A percentile compares a stretch with the other conserved stretches of the same genome.
Conservation (phyloP, 306 rosid species). For the Bauhinia variegata region DNA sequence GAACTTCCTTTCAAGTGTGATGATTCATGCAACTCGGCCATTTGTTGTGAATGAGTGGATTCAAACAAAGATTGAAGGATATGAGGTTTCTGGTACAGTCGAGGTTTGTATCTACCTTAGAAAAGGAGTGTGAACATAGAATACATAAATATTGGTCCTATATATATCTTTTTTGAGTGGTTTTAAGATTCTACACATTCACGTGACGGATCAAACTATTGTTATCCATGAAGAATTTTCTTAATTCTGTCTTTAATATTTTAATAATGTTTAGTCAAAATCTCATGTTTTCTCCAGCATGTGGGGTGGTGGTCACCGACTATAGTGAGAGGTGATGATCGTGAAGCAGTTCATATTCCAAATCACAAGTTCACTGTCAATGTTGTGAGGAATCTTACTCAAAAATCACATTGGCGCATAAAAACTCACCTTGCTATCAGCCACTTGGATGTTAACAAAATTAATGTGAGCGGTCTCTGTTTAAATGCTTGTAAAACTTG, state of each 20-base stretch:
- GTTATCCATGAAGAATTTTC: constrained; percentile 24
- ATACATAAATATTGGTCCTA: constrained; percentile 7
- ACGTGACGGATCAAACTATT: constrained; percentile 20
- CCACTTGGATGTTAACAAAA: constrained; percentile 91
- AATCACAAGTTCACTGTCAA: constrained; percentile 95
- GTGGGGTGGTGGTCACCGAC: constrained; percentile 99
- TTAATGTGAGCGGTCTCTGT: constrained; percentile 71
- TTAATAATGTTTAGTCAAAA: constrained; percentile 18
- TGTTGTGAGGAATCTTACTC: constrained; percentile 93
- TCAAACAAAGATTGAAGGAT: constrained; percentile 95
- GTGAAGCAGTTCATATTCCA: constrained; percentile 99
- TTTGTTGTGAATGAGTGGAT: constrained; percentile 94
- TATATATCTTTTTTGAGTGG: background rate
- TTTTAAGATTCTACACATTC: constrained; percentile 27
- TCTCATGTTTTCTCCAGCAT: constrained; percentile 59
- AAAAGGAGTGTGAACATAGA: constrained; percentile 7
- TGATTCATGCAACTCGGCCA: constrained; percentile 95
- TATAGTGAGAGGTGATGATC: constrained; percentile 96
- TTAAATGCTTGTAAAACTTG: constrained; percentile 30
- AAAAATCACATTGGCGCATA: constrained; percentile 98
- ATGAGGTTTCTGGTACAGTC: constrained; percentile 97
- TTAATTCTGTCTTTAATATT: constrained; percentile 25
- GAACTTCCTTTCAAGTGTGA: constrained; percentile 93
- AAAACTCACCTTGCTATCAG: constrained; percentile 88
- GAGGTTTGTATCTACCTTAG: constrained; percentile 71